A percentile compares a stretch with the other conserved stretches of the same genome.
Evolutionary conservation across 495 filamentous ascomycete species (phyloP).

Genomic region (Platismatia glauca): DNA sequence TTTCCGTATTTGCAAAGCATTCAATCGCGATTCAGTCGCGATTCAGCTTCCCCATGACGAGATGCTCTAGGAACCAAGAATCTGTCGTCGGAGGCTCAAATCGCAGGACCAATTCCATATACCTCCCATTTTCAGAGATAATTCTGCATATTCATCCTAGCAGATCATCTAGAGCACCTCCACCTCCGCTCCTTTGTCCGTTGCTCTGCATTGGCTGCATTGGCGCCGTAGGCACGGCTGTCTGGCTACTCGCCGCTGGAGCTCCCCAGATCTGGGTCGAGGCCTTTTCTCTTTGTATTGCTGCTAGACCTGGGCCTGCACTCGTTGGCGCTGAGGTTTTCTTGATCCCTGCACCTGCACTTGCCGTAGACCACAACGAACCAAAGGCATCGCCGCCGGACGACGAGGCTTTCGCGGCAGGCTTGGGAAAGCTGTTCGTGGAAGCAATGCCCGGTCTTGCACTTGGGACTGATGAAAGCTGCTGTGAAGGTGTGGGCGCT

Average conservation of each 20-base stretch:
- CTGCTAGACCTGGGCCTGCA: conserved; percentile 70
- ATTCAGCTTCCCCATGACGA: not conserved
- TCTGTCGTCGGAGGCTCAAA: not conserved
- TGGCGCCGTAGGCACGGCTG: conserved; percentile 27
- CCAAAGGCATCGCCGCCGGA: conserved; percentile 76
- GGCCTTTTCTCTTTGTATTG: conserved; percentile 92
- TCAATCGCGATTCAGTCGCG: not conserved
- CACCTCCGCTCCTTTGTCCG: conserved; percentile 32
- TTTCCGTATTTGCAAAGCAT: not conserved
- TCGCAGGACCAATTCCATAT: not conserved
- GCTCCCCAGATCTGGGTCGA: conserved; percentile 90
- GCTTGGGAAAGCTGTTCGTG: conserved; percentile 30
- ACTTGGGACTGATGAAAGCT: conserved; percentile 22
- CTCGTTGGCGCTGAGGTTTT: conserved; percentile 46
- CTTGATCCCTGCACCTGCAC: conserved; percentile 64
- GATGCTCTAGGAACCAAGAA: not conserved
- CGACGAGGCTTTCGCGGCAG: conserved; percentile 45
- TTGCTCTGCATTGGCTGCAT: conserved; percentile 30
- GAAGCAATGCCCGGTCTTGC: conserved; percentile 26
- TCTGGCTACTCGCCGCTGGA: conserved; percentile 34
- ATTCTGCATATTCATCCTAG: conserved; percentile 40
- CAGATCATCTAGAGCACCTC: conserved; percentile 55
- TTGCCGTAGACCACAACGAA: conserved; percentile 71
- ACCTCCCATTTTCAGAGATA: not conserved
- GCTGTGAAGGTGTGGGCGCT: conserved; percentile 30